Evolutionary conservation across 371 early-diverging fungal genomes (phyloP).

Genomic region (Umbelopsis sp.): DNA sequence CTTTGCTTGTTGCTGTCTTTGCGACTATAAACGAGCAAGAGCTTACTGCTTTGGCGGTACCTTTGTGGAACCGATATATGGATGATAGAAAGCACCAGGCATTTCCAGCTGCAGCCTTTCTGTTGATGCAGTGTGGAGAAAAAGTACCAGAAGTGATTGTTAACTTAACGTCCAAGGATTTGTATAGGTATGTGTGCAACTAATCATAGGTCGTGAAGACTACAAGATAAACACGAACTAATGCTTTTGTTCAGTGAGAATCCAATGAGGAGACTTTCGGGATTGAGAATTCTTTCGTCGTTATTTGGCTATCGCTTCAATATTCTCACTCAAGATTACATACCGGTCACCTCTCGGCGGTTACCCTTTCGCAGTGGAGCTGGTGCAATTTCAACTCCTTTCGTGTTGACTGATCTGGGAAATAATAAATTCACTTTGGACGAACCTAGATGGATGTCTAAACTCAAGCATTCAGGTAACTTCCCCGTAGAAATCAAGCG

Average conservation of each 20-base stretch:
- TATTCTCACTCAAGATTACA: slow-evolving; percentile 55
- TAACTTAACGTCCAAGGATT: slow-evolving; percentile 44
- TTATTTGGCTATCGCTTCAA: slow-evolving; percentile 61
- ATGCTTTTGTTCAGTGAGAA: slow-evolving; percentile 42
- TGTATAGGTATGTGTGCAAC: slow-evolving; percentile 41
- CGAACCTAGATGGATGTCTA: slow-evolving; percentile 63
- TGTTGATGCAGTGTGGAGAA: slow-evolving; percentile 68
- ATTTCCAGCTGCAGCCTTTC: slow-evolving; percentile 58
- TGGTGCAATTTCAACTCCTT: slow-evolving; percentile 57
- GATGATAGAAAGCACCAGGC: slow-evolving; percentile 47
- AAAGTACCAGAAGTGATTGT: slow-evolving; percentile 55
- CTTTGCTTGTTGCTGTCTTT: slow-evolving; percentile 60
- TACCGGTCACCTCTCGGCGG: slow-evolving; percentile 49
- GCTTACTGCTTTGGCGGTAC: slow-evolving; percentile 43
- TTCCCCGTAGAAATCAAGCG: slow-evolving; percentile 62
- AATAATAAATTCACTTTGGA: slow-evolving; percentile 63
- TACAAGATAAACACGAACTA: background rate
- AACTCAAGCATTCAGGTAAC: slow-evolving; percentile 58
- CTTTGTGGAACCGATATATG: slow-evolving; percentile 59
- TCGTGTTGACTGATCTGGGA: slow-evolving; percentile 65
- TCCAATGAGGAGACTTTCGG: slow-evolving; percentile 46
- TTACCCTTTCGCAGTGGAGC: slow-evolving; percentile 63
- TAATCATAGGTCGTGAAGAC: background rate
- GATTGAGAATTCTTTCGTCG: slow-evolving; percentile 46
- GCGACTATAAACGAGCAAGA: slow-evolving; percentile 53